Evolutionary conservation across 2,329 filamentous ascomycete species (phyloP).

Genomic region (Furcasterigmium sp.): DNA sequence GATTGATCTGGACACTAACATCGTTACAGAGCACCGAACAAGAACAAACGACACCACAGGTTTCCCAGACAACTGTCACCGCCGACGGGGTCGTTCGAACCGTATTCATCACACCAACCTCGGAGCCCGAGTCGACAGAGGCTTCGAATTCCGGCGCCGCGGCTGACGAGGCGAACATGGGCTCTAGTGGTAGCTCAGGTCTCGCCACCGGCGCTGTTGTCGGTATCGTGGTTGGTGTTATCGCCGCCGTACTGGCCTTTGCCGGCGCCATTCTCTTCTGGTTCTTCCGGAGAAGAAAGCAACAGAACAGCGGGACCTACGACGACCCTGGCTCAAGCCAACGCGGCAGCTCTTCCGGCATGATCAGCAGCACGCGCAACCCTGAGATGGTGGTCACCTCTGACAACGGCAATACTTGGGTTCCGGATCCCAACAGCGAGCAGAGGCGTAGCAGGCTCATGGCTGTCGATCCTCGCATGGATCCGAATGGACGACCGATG

Average conservation of each 20-base stretch:
- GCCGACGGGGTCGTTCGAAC: slow-evolving; percentile 47
- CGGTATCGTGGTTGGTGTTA: slow-evolving; percentile 31
- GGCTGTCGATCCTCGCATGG: slow-evolving; percentile 58
- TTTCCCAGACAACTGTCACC: slow-evolving; percentile 43
- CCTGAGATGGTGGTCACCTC: slow-evolving; percentile 33
- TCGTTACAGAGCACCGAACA: not conserved
- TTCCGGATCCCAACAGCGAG: slow-evolving; percentile 7
- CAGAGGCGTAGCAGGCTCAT: slow-evolving; percentile 43
- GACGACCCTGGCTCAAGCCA: slow-evolving; percentile 34
- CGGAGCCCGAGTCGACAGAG: slow-evolving; percentile 15
- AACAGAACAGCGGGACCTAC: slow-evolving; percentile 33
- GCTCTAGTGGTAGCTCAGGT: slow-evolving; percentile 7
- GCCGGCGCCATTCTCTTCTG: slow-evolving; percentile 33
- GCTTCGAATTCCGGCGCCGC: slow-evolving; percentile 5
- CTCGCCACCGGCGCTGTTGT: slow-evolving; percentile 43
- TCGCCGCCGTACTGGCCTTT: slow-evolving; percentile 34
- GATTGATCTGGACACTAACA: not conserved
- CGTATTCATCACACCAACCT: slow-evolving; percentile 46
- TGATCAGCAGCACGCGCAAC: slow-evolving; percentile 36
- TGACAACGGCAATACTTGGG: slow-evolving; percentile 13
- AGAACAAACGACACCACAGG: not conserved
- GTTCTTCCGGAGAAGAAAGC: slow-evolving; percentile 39
- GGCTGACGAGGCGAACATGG: slow-evolving; percentile 1
- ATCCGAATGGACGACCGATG: slow-evolving; percentile 53
- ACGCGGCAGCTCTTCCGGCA: slow-evolving; percentile 45